phyloP scores from a whole-genome alignment of 1,284 basidiomycete genomes.

The Rhodotorula sp. region DNA sequence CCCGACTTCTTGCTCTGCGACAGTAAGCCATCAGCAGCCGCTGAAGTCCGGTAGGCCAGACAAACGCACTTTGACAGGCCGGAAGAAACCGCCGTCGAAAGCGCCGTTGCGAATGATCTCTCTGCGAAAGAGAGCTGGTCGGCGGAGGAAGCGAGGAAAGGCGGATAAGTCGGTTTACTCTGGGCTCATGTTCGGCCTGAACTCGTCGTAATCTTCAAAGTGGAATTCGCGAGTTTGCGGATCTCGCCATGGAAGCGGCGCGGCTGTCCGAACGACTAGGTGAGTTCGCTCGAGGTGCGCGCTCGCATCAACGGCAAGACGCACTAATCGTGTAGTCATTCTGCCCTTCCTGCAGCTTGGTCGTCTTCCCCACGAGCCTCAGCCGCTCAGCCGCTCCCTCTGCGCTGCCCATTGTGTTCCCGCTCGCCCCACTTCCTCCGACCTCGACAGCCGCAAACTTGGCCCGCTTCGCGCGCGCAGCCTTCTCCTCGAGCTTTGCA shows the following conservation, averaged over 20 bases:
- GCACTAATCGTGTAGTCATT: constrained; percentile 23
- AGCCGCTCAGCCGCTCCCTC: not conserved
- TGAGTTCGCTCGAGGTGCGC: too few species aligned
- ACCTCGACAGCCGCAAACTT: not conserved
- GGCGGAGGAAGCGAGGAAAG: not conserved
- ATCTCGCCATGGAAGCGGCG: constrained; percentile 14
- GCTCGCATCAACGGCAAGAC: not conserved
- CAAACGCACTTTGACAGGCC: constrained; percentile 16
- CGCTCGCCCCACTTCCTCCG: not conserved
- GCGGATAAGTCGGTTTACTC: not conserved
- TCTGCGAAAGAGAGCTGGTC: not conserved
- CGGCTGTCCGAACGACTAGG: not conserved
- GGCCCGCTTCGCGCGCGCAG: not conserved
- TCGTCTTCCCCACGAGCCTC: constrained; percentile 15
- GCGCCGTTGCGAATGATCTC: constrained; percentile 27
- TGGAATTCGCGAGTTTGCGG: constrained; percentile 7
- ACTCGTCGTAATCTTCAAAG: constrained; percentile 26
- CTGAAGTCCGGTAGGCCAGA: too few species aligned
- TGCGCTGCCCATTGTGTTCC: not conserved
- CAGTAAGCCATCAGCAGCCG: accelerated
- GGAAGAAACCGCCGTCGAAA: constrained; percentile 32
- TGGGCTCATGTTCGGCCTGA: constrained; percentile 27
- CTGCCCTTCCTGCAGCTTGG: constrained; percentile 25
- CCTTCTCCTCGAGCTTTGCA: not conserved
- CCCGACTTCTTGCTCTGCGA: constrained; percentile 13